These are phyloP conservation scores for Cymbomonas tetramitiformis DNA, from an alignment of 139 green algal genomes.

Conservation along the genomic window DNA sequence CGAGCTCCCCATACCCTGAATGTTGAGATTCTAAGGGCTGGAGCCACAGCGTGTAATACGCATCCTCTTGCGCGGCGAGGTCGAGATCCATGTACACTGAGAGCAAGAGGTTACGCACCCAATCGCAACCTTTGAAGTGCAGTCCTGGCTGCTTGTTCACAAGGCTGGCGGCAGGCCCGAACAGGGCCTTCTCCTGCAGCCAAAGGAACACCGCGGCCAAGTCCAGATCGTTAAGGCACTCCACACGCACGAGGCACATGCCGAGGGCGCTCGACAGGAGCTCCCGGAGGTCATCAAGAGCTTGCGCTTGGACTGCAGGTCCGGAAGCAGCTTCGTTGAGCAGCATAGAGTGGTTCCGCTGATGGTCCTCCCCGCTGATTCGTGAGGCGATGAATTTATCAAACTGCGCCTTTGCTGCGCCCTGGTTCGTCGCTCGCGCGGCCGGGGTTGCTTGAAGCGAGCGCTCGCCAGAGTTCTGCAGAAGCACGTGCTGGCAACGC, in stretches of 20 bases:
- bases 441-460: background rate
- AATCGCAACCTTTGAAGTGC: background rate
- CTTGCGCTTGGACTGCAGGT: too few relatives aligned
- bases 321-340: too few relatives aligned
- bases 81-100: background rate
- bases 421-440: background rate
- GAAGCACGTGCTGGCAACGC: background rate
- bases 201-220: background rate
- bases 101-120: background rate
- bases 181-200: background rate
- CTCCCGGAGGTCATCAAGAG: too few relatives aligned
- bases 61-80: background rate
- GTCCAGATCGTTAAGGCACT: slow-evolving; percentile 1
- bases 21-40: too few relatives aligned
- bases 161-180: background rate
- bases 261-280: too few relatives aligned
- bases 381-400: too few relatives aligned
- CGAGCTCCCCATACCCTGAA: too few relatives aligned
- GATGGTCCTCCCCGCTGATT: too few relatives aligned
- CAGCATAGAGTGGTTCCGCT: too few relatives aligned
- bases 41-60: background rate
- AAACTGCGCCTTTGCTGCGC: background rate
- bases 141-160: background rate
- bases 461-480: background rate
- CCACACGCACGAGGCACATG: too few relatives aligned